These are phyloP conservation scores for Piper longum DNA, from an alignment of 164 flowering plant species.

Conservation along the genomic window DNA sequence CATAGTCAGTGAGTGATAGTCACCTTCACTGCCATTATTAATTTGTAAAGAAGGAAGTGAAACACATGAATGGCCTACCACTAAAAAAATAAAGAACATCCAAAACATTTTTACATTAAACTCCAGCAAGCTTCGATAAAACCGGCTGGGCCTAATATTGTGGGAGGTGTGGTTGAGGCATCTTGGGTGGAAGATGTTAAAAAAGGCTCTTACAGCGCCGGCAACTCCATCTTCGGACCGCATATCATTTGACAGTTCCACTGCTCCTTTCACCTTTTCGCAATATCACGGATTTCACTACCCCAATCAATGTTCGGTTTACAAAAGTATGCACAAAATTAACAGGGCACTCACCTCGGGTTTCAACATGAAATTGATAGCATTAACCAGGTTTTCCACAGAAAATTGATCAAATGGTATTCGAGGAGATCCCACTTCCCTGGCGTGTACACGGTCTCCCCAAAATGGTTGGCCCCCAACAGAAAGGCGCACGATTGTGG, in stretches of 20 bases:
- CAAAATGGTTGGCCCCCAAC: no score
- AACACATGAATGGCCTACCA: no score
- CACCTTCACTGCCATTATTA: neutral
- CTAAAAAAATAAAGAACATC: constrained; percentile 41
- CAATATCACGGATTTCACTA: neutral
- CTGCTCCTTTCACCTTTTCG: constrained; percentile 71
- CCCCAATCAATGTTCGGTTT: neutral
- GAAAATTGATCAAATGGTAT: constrained; percentile 34
- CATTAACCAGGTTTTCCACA: constrained; percentile 64
- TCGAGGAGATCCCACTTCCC: no score
- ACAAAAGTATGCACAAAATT: neutral
- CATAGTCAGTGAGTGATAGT: no score
- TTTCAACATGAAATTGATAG: constrained; percentile 24
- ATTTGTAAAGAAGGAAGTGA: neutral
- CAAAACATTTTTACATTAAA: constrained; percentile 30
- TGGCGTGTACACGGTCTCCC: no score
- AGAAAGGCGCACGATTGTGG: no score
- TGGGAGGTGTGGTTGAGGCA: constrained; percentile 15
- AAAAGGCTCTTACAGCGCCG: constrained; percentile 94
- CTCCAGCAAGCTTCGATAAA: constrained; percentile 16
- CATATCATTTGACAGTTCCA: constrained; percentile 74
- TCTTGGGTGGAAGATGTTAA: constrained; percentile 55
- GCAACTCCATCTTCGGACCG: constrained; percentile 86
- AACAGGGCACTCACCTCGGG: constrained; percentile 39
- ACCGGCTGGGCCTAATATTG: constrained; percentile 22